These are phyloP conservation scores for Mortierella sp. DNA, from an alignment of 371 early-diverging fungal genomes.

Conservation along the genomic window DNA sequence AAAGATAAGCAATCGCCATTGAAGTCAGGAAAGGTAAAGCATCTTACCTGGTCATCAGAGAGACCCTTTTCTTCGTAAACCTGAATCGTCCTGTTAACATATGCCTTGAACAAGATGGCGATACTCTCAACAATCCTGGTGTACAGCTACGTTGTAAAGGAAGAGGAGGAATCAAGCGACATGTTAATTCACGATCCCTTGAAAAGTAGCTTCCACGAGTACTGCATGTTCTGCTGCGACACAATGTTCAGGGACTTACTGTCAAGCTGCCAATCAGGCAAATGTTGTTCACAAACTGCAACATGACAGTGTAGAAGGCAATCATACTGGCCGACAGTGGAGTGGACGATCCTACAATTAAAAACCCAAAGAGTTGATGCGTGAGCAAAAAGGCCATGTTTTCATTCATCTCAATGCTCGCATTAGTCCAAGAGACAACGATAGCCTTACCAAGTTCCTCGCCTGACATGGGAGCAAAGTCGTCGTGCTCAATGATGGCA, in stretches of 20 bases:
- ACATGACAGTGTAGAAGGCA: conserved; percentile 76
- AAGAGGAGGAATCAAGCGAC: background rate
- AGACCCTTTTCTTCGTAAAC: conserved; percentile 54
- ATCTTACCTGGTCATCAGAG: conserved; percentile 48
- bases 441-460: conserved; percentile 64
- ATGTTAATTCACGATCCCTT: background rate
- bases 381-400: background rate
- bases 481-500: conserved; percentile 74
- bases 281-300: conserved; percentile 85
- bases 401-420: background rate
- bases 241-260: conserved; percentile 53
- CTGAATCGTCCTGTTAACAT: conserved; percentile 53
- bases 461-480: conserved; percentile 70
- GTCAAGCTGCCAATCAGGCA: conserved; percentile 76
- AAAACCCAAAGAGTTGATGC: background rate
- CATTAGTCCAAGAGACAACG: background rate
- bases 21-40: background rate
- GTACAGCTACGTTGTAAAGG: conserved; percentile 22
- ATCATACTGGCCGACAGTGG: conserved; percentile 71
- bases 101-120: conserved; percentile 52
- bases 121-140: conserved; percentile 51
- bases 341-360: conserved; percentile 19
- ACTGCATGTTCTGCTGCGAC: background rate
- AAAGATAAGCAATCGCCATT: conserved; percentile 16
- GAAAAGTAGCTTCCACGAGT: background rate